Conservation (phyloP, 1,284 basidiomycete genomes). For the Ustilago cynodontis region DNA sequence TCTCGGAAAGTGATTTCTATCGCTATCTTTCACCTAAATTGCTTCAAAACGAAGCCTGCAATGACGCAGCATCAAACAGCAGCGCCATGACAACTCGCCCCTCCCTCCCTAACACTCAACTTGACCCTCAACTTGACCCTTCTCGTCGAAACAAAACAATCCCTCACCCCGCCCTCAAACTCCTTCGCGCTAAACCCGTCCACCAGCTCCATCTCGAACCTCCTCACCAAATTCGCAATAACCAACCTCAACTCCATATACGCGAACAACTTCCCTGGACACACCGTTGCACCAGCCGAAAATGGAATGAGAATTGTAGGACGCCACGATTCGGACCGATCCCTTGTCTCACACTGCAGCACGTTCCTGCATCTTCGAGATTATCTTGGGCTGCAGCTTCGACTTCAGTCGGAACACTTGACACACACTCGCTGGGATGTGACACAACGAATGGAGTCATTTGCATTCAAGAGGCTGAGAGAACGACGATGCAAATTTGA, state of each 20-base stretch:
- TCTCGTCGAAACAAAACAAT: conserved; percentile 1
- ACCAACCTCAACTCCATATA: conserved; percentile 22
- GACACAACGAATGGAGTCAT: too few species aligned
- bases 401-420: too few species aligned
- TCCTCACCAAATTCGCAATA: conserved; percentile 23
- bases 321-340: too few species aligned
- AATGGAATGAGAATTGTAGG: conserved; percentile 18
- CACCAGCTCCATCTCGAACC: conserved; percentile 14
- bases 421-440: too few species aligned
- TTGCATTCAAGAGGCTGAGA: too few species aligned
- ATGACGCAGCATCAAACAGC: not conserved
- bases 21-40: too few species aligned
- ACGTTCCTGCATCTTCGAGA: too few species aligned
- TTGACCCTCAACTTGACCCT: not conserved
- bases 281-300: conserved; percentile 19
- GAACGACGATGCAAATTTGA: too few species aligned
- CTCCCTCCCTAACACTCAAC: not conserved
- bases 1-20: too few species aligned
- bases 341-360: too few species aligned
- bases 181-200: not conserved
- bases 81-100: not conserved
- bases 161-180: conserved; percentile 6
- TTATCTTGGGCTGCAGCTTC: too few species aligned
- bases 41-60: too few species aligned
- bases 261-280: conserved; percentile 22